A percentile compares a stretch with the other conserved stretches of the same genome.
These are phyloP conservation scores for Plenodomus tracheiphilus DNA, from an alignment of 2,329 filamentous ascomycete species.

Conservation along the genomic window DNA sequence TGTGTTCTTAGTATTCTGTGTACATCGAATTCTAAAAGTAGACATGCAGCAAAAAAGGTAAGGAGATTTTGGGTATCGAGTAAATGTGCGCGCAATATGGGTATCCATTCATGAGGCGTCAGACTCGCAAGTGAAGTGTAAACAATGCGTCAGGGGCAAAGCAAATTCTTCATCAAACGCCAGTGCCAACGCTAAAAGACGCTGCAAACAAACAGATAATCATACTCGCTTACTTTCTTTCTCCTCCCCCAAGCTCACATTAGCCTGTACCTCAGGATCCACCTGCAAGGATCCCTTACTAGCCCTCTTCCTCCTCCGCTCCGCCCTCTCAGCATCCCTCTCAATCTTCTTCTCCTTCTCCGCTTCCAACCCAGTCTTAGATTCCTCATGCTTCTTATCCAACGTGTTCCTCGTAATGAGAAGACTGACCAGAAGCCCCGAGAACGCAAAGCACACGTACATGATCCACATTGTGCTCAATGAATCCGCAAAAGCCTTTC, in stretches of 20 bases:
- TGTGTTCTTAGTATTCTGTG: no score
- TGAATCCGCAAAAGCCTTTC: slow-evolving; percentile 49
- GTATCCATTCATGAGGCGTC: no score
- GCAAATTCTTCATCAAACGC: no score
- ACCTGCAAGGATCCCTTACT: slow-evolving; percentile 21
- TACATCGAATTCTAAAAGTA: no score
- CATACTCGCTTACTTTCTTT: slow-evolving; percentile 3
- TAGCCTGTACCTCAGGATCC: slow-evolving; percentile 18
- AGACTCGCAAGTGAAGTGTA: no score
- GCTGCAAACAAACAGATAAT: neutral
- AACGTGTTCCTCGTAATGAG: slow-evolving; percentile 49
- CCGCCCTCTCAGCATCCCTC: slow-evolving; percentile 36
- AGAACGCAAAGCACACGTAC: slow-evolving; percentile 48
- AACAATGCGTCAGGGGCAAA: no score
- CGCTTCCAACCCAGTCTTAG: slow-evolving; percentile 53
- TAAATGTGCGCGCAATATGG: no score
- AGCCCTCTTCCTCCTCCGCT: slow-evolving; percentile 32
- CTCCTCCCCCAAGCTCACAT: neutral
- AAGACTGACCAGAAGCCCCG: slow-evolving; percentile 46
- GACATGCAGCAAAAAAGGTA: no score
- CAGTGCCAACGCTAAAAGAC: neutral
- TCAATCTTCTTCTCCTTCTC: slow-evolving; percentile 46
- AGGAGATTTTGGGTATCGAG: no score
- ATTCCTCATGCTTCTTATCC: slow-evolving; percentile 50
- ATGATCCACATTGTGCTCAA: slow-evolving; percentile 56